Evolutionary conservation across 2,329 filamentous ascomycete species (phyloP), one percentile per base, ranked within the genome.

Genomic region (Plenodomus lindquistii): DNA sequence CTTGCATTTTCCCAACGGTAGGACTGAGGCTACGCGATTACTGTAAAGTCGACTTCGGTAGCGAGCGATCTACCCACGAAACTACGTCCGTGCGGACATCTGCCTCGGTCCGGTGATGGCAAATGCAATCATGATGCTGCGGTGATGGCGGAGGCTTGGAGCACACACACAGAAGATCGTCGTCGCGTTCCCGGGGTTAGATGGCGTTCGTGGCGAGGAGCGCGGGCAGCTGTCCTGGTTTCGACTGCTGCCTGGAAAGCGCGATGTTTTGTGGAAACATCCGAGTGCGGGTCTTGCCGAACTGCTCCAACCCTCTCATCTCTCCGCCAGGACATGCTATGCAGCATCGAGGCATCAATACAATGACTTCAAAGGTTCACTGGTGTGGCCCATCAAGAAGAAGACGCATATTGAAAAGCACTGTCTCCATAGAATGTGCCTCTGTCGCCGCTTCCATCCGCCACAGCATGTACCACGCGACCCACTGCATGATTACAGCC

Each of bases 401-500:
- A 31, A 4, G 6, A 4, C 15, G 10, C 4, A 31, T 31, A 4
- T 7, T 13, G 27, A 10, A 31, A 31, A 31, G 15, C 6, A 8
- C 15, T 13, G 27, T 31, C 27, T 31, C n/a, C 21, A 27, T 34
- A 20, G 20, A 36, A 11, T 40, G 40, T 16, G 40, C 40, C 21
- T 20, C 29, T 31, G 27, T 4, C 27, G 31, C 41, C 24, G 18
- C 43, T 19, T 43, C 34, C 27, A 42, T 45, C 37, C 43, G 39
- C 52, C 44, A 54, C 27, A 31, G 11, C 52, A 44, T 38, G 43
- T 17, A 45, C 39, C 51, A 44, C 41, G 41, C 42, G 41, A 46
- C 50, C 48, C 49, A 42, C 44, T 21, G 31, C 50, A 48, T 44
- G 50, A 48, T 57, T 47, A 47, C 44, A 39, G 31, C 48, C 46